Percentiles rank a stretch among this genome's conserved stretches.
phyloP scores from a whole-genome alignment of 208 protist species.

The Jaenimonas drosophilae region DNA sequence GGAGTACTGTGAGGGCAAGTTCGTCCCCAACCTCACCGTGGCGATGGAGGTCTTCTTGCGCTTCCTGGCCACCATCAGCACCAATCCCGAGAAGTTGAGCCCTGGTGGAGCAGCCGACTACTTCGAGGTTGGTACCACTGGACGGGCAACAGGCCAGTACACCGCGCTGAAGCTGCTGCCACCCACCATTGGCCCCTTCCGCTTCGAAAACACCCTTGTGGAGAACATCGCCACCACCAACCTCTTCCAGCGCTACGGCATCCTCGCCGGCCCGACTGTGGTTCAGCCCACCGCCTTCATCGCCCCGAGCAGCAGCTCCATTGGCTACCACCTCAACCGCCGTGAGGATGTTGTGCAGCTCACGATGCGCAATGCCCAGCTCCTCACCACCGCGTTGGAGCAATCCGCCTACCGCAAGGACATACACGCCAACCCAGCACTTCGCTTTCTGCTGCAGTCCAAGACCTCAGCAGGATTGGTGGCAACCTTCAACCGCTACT shows the following conservation, averaged over 20 bases:
- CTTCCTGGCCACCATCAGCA: slow-evolving; percentile 48
- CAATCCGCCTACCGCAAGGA: slow-evolving; percentile 34
- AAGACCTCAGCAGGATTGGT: slow-evolving; percentile 21
- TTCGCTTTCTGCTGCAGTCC: slow-evolving; percentile 36
- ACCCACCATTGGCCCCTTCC: slow-evolving; percentile 50
- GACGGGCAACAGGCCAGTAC: slow-evolving; percentile 27
- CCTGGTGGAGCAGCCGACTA: slow-evolving; percentile 19
- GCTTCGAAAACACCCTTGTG: slow-evolving; percentile 66
- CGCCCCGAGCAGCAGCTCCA: slow-evolving; percentile 39
- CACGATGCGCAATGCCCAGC: slow-evolving; percentile 42
- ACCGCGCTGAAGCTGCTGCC: slow-evolving; percentile 59
- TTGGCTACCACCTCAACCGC: slow-evolving; percentile 49
- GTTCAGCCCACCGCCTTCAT: slow-evolving; percentile 59
- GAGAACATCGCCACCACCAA: slow-evolving; percentile 57
- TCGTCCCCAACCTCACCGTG: slow-evolving; percentile 74
- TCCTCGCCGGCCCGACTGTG: slow-evolving; percentile 44
- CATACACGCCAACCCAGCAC: slow-evolving; percentile 34
- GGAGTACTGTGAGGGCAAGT: slow-evolving; percentile 70
- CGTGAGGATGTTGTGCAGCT: slow-evolving; percentile 54
- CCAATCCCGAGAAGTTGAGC: slow-evolving; percentile 12
- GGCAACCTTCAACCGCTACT: slow-evolving; percentile 68
- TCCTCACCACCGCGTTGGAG: slow-evolving; percentile 24
- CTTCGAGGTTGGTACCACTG: slow-evolving; percentile 22
- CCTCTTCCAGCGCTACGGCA: slow-evolving; percentile 56
- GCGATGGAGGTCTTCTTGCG: slow-evolving; percentile 66